Conservation (phyloP, 2,329 filamentous ascomycete species). For the Colletotrichum filicis region DNA sequence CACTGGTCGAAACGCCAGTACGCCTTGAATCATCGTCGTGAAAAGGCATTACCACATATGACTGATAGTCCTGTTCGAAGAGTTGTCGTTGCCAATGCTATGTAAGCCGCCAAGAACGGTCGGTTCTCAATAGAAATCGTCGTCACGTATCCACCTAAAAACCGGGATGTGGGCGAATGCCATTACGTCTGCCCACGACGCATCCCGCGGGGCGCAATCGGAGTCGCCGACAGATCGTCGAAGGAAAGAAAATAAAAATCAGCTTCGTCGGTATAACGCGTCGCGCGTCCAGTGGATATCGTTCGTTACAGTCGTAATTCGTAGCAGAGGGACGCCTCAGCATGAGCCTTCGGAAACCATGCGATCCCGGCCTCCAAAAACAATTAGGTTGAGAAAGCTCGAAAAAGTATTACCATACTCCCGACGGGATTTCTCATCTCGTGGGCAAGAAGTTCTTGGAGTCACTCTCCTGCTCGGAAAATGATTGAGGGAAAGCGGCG, state of each 20-base stretch:
- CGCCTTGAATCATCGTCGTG: background rate
- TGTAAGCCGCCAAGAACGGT: background rate
- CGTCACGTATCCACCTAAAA: background rate
- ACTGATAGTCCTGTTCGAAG: background rate
- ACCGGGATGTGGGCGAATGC: background rate
- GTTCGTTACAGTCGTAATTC: background rate
- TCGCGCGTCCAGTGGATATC: background rate
- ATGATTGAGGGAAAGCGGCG: slow-evolving; percentile 79
- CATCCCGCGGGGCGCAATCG: background rate
- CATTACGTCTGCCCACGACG: background rate
- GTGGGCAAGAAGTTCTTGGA: slow-evolving; percentile 74
- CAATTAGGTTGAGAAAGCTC: too few species aligned
- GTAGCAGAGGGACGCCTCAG: background rate
- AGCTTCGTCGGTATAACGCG: background rate
- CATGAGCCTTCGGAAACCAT: background rate
- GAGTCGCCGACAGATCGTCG: background rate
- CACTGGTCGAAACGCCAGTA: background rate
- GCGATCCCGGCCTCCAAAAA: background rate
- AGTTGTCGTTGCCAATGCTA: background rate
- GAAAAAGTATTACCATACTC: too few species aligned
- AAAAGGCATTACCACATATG: background rate
- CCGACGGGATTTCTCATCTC: slow-evolving; percentile 33
- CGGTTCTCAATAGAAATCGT: background rate
- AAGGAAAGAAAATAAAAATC: background rate
- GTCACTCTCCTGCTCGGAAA: slow-evolving; percentile 74